Percentiles rank a stretch among this genome's conserved stretches.
These are phyloP conservation scores for Yamagishiella unicocca DNA, from an alignment of 139 green algal genomes.

Conservation along the genomic window DNA sequence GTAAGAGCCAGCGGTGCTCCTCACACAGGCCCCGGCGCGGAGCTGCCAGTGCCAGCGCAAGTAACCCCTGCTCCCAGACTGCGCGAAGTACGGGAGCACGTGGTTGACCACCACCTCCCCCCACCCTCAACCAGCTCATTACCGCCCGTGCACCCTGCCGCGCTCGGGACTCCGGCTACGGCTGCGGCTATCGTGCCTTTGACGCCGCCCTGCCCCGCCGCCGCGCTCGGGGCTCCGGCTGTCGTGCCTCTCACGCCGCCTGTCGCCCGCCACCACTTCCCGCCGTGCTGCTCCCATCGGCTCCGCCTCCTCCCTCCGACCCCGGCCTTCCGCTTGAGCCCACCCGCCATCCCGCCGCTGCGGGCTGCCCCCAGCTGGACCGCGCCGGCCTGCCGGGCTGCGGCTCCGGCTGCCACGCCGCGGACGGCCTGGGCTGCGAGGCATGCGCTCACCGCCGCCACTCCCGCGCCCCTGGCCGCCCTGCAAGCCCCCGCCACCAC, in stretches of 20 bases:
- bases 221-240: neutral
- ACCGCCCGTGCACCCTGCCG: neutral
- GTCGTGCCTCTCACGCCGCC: neutral
- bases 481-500: too few species aligned
- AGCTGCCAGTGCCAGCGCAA: too few species aligned
- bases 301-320: neutral
- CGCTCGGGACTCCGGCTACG: neutral
- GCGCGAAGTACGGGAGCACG: too few species aligned
- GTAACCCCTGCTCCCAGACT: too few species aligned
- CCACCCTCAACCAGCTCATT: too few species aligned
- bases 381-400: neutral
- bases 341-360: neutral
- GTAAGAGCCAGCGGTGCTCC: too few species aligned
- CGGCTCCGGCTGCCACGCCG: neutral
- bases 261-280: neutral
- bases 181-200: slow-evolving; percentile 8
- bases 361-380: neutral
- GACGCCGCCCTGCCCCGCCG: neutral
- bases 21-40: too few species aligned
- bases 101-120: too few species aligned
- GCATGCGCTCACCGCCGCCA: neutral
- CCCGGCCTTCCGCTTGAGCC: neutral
- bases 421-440: neutral
- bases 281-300: neutral
- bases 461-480: neutral